Evolutionary conservation across 2,329 filamentous ascomycete genomes (phyloP).

Genomic region (Colletotrichum musae): DNA sequence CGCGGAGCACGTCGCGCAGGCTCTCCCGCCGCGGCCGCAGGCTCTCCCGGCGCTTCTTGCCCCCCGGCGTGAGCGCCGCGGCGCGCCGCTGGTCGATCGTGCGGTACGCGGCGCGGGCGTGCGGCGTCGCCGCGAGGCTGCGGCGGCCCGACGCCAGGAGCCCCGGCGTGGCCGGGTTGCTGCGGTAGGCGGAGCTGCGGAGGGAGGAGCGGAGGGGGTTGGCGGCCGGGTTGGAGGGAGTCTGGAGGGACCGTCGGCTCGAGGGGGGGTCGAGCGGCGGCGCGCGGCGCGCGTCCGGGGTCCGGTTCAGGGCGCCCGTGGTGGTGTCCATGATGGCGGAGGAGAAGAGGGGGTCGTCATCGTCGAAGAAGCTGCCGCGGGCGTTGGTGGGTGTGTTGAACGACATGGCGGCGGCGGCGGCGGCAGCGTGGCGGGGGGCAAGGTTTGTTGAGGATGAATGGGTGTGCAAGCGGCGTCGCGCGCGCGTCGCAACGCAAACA

Average conservation of each 20-base stretch:
- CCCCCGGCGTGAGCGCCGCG: constrained; percentile 72
- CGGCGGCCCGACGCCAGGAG: constrained; percentile 62
- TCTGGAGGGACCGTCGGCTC: constrained; percentile 26
- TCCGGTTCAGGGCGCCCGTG: constrained; percentile 54
- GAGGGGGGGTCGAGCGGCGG: constrained; percentile 33
- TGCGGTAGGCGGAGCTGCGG: constrained; percentile 54
- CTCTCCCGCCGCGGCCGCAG: constrained; percentile 69
- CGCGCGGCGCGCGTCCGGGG: constrained; percentile 15
- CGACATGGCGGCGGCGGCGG: constrained; percentile 4
- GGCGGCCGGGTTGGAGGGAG: constrained; percentile 26
- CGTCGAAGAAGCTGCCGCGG: constrained; percentile 33
- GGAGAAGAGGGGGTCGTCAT: constrained; percentile 57
- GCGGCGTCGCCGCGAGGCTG: constrained; percentile 67
- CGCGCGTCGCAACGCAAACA: neutral
- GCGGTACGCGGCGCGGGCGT: constrained; percentile 72
- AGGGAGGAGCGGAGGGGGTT: constrained; percentile 41
- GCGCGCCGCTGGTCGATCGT: constrained; percentile 72
- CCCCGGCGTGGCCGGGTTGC: constrained; percentile 46
- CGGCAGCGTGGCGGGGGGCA: neutral
- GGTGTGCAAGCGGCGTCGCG: neutral
- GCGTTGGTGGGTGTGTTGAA: constrained; percentile 29
- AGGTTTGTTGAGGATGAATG: neutral
- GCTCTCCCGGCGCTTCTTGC: constrained; percentile 68
- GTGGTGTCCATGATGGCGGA: constrained; percentile 60
- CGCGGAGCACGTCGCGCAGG: constrained; percentile 66